Evolutionary conservation across 441 rosid genomes (phyloP), one percentile per base, ranked within the genome.

Genomic region (Corymbia citriodora): DNA sequence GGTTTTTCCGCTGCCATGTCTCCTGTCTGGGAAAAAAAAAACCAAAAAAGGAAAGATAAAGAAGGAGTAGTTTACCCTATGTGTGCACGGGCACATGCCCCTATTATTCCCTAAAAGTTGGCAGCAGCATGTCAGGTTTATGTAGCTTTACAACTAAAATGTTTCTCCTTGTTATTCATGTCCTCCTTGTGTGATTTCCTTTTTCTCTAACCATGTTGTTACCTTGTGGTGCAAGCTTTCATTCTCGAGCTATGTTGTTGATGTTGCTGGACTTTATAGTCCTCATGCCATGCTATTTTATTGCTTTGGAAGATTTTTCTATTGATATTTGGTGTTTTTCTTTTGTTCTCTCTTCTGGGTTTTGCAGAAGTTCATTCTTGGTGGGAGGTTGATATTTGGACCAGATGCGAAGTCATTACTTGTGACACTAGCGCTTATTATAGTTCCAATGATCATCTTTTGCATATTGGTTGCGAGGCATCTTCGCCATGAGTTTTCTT

Each of bases 381-480:
- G 96, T 93, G 99, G 99, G 93, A 98, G 99, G 93, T 92, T 98
- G 94, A 96, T 98, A 90, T 96, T 98, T 93, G 99, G 99, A 83
- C 99, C 99, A 90, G 99, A 98, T 96, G 99, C 97, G 89, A 95
- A 93, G 93, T 96, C 99, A 89, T 92, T 98, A 91, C 93, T 97
- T 48, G 94, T 97, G 91, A 98, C 99, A 68, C 92, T 98, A 79
- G 93, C 96, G 92, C 94, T 98, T 94, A 95, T 97, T 93, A 92
- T 94, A 89, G 94, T 93, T 90, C 99, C 99, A 10, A 94, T 95
- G 91, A 87, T 94, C 88, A 92, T 96, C 92, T 98, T 98, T 92
- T 96, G 97, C 93, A 94, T 95, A 88, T 96, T 96, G 91, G 98
- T 98, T 70, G 99, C 97, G 19, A 93, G 98, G 94, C 97, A 96